phyloP scores from a whole-genome alignment of 805 yeast genomes.

The Yarrowia keelungensis region DNA sequence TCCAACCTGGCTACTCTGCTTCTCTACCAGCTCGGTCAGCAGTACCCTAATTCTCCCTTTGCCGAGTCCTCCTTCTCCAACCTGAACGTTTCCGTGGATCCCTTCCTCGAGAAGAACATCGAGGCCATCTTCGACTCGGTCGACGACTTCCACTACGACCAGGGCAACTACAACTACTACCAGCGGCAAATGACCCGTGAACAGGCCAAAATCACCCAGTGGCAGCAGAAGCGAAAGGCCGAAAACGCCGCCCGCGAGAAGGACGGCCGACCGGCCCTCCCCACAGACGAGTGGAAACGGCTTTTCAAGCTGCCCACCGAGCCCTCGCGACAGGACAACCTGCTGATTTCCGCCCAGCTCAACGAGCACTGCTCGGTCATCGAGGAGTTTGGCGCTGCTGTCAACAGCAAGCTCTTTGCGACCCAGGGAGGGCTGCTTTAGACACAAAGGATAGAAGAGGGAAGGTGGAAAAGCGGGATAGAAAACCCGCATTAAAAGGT shows the following conservation, averaged over 20 bases:
- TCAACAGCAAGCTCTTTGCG: constrained; percentile 68
- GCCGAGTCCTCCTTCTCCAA: constrained; percentile 49
- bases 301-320: constrained; percentile 72
- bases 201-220: constrained; percentile 69
- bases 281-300: constrained; percentile 68
- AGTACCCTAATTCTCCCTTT: constrained; percentile 38
- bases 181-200: constrained; percentile 80
- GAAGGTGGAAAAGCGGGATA: not conserved
- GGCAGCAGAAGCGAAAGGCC: constrained; percentile 72
- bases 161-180: constrained; percentile 79
- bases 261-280: constrained; percentile 58
- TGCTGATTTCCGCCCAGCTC: constrained; percentile 71
- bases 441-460: not conserved
- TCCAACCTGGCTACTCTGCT: constrained; percentile 68
- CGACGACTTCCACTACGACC: constrained; percentile 78
- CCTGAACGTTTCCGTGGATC: constrained; percentile 54
- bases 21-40: constrained; percentile 48
- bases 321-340: constrained; percentile 76
- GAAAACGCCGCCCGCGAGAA: constrained; percentile 69
- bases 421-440: constrained; percentile 40
- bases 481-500: constrained; percentile 4
- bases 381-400: constrained; percentile 72
- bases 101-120: constrained; percentile 55
- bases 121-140: constrained; percentile 72
- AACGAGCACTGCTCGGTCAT: constrained; percentile 73